phyloP scores from a whole-genome alignment of 495 filamentous ascomycete genomes.

The Schizothecium vesticola region DNA sequence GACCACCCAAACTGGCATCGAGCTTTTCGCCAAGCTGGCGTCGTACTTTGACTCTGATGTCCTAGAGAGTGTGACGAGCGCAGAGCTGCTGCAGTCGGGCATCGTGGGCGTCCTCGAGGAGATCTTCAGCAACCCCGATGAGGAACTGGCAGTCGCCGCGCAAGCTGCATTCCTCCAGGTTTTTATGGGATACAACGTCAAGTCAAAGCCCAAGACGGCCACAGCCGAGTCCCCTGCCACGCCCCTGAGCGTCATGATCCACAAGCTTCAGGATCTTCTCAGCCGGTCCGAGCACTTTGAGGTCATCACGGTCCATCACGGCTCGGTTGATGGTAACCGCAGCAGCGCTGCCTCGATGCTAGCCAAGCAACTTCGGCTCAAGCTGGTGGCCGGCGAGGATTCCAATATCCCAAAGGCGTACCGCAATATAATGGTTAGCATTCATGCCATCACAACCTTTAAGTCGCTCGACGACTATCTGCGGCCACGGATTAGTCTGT shows the following conservation, averaged over 20 bases:
- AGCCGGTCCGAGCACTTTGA: constrained; percentile 98
- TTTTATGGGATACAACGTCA: constrained; percentile 76
- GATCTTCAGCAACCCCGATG: constrained; percentile 67
- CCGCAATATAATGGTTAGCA: constrained; percentile 92
- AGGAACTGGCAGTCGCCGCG: constrained; percentile 52
- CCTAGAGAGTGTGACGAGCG: constrained; percentile 93
- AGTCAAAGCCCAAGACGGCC: constrained; percentile 56
- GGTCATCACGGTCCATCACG: constrained; percentile 90
- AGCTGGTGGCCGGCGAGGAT: constrained; percentile 83
- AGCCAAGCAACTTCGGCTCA: constrained; percentile 88
- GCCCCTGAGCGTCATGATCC: constrained; percentile 83
- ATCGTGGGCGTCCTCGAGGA: constrained; percentile 78
- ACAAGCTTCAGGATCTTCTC: constrained; percentile 91
- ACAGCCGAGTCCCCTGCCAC: constrained; percentile 63
- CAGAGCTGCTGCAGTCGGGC: constrained; percentile 84
- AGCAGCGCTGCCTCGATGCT: constrained; percentile 94
- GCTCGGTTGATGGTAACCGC: constrained; percentile 83
- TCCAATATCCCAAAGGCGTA: constrained; percentile 81
- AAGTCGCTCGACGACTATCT: constrained; percentile 96
- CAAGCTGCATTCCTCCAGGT: constrained; percentile 83
- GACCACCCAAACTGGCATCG: constrained; percentile 47
- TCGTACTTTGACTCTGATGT: constrained; percentile 84
- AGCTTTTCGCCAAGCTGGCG: constrained; percentile 71
- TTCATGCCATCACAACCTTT: constrained; percentile 97
- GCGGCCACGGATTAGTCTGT: constrained; percentile 77